Percentiles rank a stretch among this genome's conserved stretches.
Evolutionary conservation across 2,329 filamentous ascomycete species (phyloP).

Genomic region (Gliomastix tumulicola): DNA sequence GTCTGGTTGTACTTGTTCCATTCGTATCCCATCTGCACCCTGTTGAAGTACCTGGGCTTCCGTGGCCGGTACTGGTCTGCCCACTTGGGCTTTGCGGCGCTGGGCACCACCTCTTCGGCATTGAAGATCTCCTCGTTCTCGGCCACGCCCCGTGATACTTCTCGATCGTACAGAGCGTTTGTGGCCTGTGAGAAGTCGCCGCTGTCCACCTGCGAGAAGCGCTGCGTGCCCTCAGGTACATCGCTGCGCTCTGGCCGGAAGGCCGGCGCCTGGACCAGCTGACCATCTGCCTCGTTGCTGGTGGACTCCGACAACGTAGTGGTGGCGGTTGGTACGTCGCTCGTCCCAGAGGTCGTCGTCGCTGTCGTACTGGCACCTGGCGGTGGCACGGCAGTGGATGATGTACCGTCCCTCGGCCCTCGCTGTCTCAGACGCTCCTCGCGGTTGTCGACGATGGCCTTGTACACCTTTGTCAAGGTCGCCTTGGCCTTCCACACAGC

Average conservation of each 20-base stretch:
- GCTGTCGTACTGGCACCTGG: conserved; percentile 49
- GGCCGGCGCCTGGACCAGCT: background rate
- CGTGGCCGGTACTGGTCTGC: conserved; percentile 78
- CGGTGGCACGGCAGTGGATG: too few species aligned
- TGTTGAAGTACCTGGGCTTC: conserved; percentile 95
- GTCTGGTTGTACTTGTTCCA: conserved; percentile 99
- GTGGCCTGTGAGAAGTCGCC: conserved; percentile 84
- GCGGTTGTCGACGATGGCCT: conserved; percentile 65
- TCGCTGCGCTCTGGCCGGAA: background rate
- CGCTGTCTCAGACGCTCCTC: conserved; percentile 58
- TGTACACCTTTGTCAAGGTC: conserved; percentile 70
- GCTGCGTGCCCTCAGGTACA: conserved; percentile 49
- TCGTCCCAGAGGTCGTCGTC: background rate
- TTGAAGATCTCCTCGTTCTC: conserved; percentile 96
- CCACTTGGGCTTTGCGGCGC: conserved; percentile 63
- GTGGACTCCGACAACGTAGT: too few species aligned
- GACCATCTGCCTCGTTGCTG: background rate
- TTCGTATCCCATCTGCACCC: conserved; percentile 97
- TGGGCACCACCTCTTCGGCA: conserved; percentile 71
- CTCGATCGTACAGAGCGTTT: conserved; percentile 83
- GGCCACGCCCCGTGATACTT: conserved; percentile 81
- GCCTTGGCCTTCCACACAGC: conserved; percentile 89
- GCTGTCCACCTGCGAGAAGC: conserved; percentile 62
- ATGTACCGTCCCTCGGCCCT: conserved; percentile 38
- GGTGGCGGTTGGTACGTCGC: too few species aligned